Evolutionary conservation across 371 early-diverging fungal genomes (phyloP).

Genomic region (Vairimorpha necatrix): DNA sequence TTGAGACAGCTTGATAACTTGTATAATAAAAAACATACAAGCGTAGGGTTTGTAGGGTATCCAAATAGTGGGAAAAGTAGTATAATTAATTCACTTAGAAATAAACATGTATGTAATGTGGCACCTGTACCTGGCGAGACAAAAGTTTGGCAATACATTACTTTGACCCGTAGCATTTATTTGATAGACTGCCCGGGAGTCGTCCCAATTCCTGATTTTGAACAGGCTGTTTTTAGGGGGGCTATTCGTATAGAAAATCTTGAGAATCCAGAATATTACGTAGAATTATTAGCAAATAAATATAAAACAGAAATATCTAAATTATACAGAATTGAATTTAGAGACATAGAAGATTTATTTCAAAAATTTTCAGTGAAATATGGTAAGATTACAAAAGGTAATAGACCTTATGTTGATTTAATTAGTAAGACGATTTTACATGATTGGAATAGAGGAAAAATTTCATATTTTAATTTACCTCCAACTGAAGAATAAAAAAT

Average conservation of each 20-base stretch:
- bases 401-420: slow-evolving; percentile 82
- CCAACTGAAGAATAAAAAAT: slow-evolving; percentile 67
- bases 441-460: slow-evolving; percentile 95
- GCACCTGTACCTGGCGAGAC: slow-evolving; percentile 99
- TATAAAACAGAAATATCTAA: slow-evolving; percentile 80
- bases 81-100: slow-evolving; percentile 91
- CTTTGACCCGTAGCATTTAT: slow-evolving; percentile 92
- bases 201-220: slow-evolving; percentile 77
- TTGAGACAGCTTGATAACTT: slow-evolving; percentile 87
- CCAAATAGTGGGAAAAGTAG: slow-evolving; percentile 69
- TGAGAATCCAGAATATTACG: slow-evolving; percentile 80
- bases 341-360: slow-evolving; percentile 80
- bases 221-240: slow-evolving; percentile 92
- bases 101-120: slow-evolving; percentile 90
- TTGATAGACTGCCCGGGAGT: slow-evolving; percentile 98
- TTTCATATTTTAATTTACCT: slow-evolving; percentile 84
- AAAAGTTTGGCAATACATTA: slow-evolving; percentile 98
- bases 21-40: slow-evolving; percentile 81
- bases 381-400: slow-evolving; percentile 89
- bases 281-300: slow-evolving; percentile 74
- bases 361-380: slow-evolving; percentile 76
- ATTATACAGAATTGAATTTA: slow-evolving; percentile 77
- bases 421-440: slow-evolving; percentile 91
- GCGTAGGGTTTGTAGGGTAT: slow-evolving; percentile 65
- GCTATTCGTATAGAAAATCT: slow-evolving; percentile 92